Evolutionary conservation across 2,329 filamentous ascomycete genomes (phyloP), one percentile per base, ranked within the genome.

Genomic region (Atkinsonella texensis): DNA sequence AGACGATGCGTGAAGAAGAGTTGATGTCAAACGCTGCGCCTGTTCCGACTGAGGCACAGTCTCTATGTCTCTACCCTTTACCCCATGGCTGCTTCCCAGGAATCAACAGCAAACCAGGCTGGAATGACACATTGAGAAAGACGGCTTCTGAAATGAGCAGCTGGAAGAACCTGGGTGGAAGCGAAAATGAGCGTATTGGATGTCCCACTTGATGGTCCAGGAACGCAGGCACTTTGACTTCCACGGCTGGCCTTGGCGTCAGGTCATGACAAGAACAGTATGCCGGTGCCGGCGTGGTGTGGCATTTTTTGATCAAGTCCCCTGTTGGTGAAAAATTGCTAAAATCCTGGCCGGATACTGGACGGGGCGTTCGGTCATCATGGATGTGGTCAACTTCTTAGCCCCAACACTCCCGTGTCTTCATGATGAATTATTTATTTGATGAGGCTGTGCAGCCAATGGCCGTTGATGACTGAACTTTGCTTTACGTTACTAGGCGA

Each of bases 11-110:
- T 51, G 49, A 43, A 18, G 32, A 9, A 3, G 31, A 10, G 39
- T 10, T 28, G 5, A 8, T 20, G n/a, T 18, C 10, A 43, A 13
- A 32, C 8, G 40, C 35, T 18, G 13, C n/a, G 41, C 17, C 28
- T 38, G 8, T 35, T 38, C 31, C 17, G 31, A 44, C 46, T 57
- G 57, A 54, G 51, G 56, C 54, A 57, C 46, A 51, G 49, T 4
- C 8, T 2, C 5, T 0, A 11, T 41, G n/a, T 20, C 3, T 41
- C 18, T 4, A 18, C 7, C n/a, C 6, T 20, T 12, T 20, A 11
- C 4, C 4, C 15, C 9, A 38, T 15, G 35, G 4, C 35, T 38
- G 11, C 12, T 3, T 38, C 35, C 11, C 35, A 38, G 9, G 11
- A 38, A 4, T 5, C 35, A 38, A 38, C 35, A 12, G 10, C 9